Evolutionary conservation across 768 basidiomycete species (phyloP).

Genomic region (Clitopilus hobsonii): DNA sequence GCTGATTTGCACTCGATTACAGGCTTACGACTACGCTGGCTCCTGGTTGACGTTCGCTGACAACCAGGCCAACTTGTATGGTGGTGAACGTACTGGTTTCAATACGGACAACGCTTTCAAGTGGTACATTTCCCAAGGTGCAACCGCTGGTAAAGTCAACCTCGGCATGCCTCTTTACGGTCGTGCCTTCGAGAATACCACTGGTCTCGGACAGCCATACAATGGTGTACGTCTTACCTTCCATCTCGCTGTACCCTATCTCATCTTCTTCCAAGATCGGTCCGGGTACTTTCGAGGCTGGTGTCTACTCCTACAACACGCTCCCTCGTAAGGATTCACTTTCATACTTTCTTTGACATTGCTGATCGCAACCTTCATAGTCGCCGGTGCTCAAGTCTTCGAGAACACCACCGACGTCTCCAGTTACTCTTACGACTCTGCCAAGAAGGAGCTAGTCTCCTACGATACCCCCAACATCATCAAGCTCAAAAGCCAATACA

Average conservation of each 20-base stretch:
- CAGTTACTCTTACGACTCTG: conserved; percentile 71
- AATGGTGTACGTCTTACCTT: conserved; percentile 56
- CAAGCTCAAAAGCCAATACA: conserved; percentile 63
- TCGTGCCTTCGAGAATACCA: conserved; percentile 68
- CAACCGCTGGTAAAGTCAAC: conserved; percentile 59
- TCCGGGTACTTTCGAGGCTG: conserved; percentile 64
- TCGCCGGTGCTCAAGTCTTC: conserved; percentile 52
- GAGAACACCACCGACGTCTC: conserved; percentile 69
- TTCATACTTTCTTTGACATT: neutral
- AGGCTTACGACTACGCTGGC: conserved; percentile 77
- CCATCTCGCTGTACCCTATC: neutral
- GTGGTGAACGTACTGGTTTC: conserved; percentile 55
- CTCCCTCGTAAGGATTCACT: conserved; percentile 49
- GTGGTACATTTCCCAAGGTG: conserved; percentile 56
- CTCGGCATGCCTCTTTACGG: conserved; percentile 78
- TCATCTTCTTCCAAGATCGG: conserved; percentile 43
- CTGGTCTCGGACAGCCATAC: conserved; percentile 63
- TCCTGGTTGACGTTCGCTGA: conserved; percentile 64
- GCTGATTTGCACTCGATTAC: neutral
- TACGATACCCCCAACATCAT: conserved; percentile 77
- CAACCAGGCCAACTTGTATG: conserved; percentile 64
- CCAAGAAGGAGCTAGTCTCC: conserved; percentile 64
- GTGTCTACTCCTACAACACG: conserved; percentile 69
- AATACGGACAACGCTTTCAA: conserved; percentile 66
- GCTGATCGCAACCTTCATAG: conserved; percentile 11